phyloP scores from a whole-genome alignment of 1,284 basidiomycete genomes.

The Malassezia restricta region DNA sequence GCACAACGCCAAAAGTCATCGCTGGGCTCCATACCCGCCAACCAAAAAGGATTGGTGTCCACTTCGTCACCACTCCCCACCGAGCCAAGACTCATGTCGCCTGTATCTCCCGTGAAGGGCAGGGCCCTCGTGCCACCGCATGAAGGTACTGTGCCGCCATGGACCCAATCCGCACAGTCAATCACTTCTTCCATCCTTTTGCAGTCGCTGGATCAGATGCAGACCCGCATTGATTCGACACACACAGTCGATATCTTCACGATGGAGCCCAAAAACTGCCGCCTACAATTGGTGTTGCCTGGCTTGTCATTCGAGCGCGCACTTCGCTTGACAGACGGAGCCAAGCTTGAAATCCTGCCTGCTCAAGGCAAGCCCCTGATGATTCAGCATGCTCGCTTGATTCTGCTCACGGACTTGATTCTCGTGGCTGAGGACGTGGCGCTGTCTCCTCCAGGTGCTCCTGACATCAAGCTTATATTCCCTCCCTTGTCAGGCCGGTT shows the following conservation, averaged over 20 bases:
- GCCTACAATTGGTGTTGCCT: conserved; percentile 76
- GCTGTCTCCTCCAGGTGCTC: conserved; percentile 14
- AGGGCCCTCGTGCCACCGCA: neutral
- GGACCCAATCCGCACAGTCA: neutral
- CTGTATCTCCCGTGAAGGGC: neutral
- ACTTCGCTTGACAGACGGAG: conserved; percentile 60
- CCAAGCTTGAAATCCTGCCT: conserved; percentile 1
- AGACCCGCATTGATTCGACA: conserved; percentile 65
- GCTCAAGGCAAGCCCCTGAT: neutral
- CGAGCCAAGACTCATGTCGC: neutral
- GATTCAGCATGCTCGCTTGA: conserved; percentile 53
- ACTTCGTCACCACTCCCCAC: neutral
- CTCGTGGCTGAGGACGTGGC: conserved; percentile 54
- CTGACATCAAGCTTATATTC: conserved; percentile 83
- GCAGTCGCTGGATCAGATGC: conserved; percentile 54
- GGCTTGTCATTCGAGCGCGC: conserved; percentile 66
- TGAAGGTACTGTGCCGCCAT: neutral
- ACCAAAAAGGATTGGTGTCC: neutral
- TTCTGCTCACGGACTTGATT: conserved; percentile 83
- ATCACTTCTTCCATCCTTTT: conserved; percentile 3
- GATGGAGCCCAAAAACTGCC: conserved; percentile 79
- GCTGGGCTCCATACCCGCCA: neutral
- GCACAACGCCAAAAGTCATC: neutral
- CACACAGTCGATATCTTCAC: conserved; percentile 85
- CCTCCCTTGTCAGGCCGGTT: conserved; percentile 83